Evolutionary conservation across 345 rosid species (phyloP).

Genomic region (Geranium brycei): DNA sequence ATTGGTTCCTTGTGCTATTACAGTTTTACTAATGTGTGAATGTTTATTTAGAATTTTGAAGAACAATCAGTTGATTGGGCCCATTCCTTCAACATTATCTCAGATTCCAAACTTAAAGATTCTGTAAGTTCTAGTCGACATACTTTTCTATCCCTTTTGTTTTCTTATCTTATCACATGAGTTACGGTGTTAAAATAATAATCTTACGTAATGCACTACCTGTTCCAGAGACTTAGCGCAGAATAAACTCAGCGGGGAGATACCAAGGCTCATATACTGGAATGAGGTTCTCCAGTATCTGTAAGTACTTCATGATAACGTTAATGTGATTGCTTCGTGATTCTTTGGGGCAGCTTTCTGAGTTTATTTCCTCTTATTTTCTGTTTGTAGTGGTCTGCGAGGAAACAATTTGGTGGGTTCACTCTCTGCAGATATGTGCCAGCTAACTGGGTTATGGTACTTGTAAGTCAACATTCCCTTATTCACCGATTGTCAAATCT

Average conservation of each 20-base stretch:
- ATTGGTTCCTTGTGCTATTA: no score
- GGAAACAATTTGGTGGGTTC: slow-evolving; percentile 89
- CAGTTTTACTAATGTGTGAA: not conserved
- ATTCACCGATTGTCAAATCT: not conserved
- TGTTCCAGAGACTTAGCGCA: slow-evolving; percentile 73
- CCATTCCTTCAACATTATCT: slow-evolving; percentile 78
- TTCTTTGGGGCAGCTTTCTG: not conserved
- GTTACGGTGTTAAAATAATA: not conserved
- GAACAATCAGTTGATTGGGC: slow-evolving; percentile 85
- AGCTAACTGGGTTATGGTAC: slow-evolving; percentile 88
- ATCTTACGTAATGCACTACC: not conserved
- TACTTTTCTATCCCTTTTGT: not conserved
- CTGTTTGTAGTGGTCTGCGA: slow-evolving; percentile 51
- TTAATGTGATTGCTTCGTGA: no score
- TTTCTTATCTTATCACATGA: not conserved
- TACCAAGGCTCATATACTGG: slow-evolving; percentile 96
- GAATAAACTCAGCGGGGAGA: slow-evolving; percentile 80
- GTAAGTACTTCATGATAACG: slow-evolving; percentile 31
- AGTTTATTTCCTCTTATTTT: not conserved
- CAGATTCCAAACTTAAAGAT: slow-evolving; percentile 86
- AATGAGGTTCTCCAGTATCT: slow-evolving; percentile 95
- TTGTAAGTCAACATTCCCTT: slow-evolving; percentile 48
- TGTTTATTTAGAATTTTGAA: slow-evolving; percentile 44
- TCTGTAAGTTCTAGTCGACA: slow-evolving; percentile 37
- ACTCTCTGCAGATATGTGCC: slow-evolving; percentile 83